Base-by-base conservation (phyloP, 2,329 filamentous ascomycete species). In the Cladophialophora exuberans region DNA sequence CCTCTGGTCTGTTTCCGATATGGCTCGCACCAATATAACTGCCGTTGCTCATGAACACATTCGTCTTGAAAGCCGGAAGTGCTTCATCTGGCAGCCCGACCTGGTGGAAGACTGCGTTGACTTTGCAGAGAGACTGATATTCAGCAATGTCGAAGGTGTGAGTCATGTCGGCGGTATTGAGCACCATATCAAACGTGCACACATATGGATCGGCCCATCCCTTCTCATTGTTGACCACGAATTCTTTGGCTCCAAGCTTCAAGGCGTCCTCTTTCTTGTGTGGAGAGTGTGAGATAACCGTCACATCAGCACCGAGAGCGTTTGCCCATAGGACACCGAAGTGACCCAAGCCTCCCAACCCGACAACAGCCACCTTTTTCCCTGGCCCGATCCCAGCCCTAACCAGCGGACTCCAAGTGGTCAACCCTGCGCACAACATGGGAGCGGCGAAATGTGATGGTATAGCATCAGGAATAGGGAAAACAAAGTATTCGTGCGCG, bases 111-210 rank as follows among this genome's bases (percentile, higher is more conserved):
- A 78, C 74, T 18, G 79, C 76, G 23, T 77, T 77, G 31, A 83
- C 74, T 57, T 77, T 79, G 23, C 83, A 70, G 0, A 76, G 78
- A 0, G 72, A 74, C 50, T 83, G 67, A 64, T 83, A 83, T 1
- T 72, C 69, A 26, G 41, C 15, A n/a, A 87, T 67, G 63, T 84
- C 75, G 62, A 86, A 84, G 45, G 76, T 73, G 67, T 84, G 87
- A 58, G 94, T 94, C 74, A 89, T 85, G 71, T 82, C 86, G 56
- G 89, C 89, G 50, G 85, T 86, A 75, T 89, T 88, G 71, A 90
- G 83, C 63, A 82, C 85, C 69, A 85, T 87, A 66, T 83, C 82
- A 67, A 84, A 81, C 39, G 76, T 79, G 68, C 76, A 81, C 15
- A 69, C 74, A 66, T 78, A 79, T 17, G 74, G 70, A 67, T 83